These are phyloP conservation scores for Penicillium sp. DNA, from an alignment of 2,329 filamentous ascomycete species.

Conservation along the genomic window DNA sequence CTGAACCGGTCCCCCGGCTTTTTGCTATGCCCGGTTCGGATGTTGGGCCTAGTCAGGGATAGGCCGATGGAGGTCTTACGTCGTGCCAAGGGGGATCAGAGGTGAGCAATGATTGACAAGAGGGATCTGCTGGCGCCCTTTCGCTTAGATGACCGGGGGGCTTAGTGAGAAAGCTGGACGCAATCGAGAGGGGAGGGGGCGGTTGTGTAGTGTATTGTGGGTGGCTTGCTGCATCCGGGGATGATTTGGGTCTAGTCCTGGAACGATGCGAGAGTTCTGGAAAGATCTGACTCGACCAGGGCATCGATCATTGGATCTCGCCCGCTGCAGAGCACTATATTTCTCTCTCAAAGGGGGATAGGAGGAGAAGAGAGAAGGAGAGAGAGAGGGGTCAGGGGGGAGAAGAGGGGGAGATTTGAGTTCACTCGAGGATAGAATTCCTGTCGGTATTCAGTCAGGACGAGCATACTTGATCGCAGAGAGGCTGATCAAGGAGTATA, in stretches of 20 bases:
- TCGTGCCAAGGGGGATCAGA: not conserved
- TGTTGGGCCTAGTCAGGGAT: not conserved
- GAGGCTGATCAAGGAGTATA: not conserved
- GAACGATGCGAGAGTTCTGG: constrained; percentile 5
- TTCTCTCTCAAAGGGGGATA: too few species aligned
- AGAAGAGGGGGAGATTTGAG: not conserved
- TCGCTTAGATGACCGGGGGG: constrained; percentile 7
- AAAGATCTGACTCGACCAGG: constrained; percentile 1
- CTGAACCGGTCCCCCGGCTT: not conserved
- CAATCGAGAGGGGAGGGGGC: too few species aligned
- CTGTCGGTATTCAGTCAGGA: not conserved
- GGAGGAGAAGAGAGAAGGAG: too few species aligned
- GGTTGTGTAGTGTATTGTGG: not conserved
- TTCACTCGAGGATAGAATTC: not conserved
- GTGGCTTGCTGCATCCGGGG: constrained; percentile 3
- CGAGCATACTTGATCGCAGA: not conserved
- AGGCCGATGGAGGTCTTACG: constrained; percentile 1
- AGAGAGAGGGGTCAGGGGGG: not conserved
- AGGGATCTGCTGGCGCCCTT: constrained; percentile 3
- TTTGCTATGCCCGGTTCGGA: not conserved
- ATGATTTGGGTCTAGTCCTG: constrained; percentile 1
- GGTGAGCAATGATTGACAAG: constrained; percentile 1
- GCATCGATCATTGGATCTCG: constrained; percentile 2
- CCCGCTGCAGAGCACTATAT: too few species aligned
- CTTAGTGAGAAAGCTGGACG: too few species aligned